A percentile compares a stretch with the other conserved stretches of the same genome.
These are phyloP conservation scores for Irpex sp. DNA, from an alignment of 1,284 basidiomycete species.

Conservation along the genomic window DNA sequence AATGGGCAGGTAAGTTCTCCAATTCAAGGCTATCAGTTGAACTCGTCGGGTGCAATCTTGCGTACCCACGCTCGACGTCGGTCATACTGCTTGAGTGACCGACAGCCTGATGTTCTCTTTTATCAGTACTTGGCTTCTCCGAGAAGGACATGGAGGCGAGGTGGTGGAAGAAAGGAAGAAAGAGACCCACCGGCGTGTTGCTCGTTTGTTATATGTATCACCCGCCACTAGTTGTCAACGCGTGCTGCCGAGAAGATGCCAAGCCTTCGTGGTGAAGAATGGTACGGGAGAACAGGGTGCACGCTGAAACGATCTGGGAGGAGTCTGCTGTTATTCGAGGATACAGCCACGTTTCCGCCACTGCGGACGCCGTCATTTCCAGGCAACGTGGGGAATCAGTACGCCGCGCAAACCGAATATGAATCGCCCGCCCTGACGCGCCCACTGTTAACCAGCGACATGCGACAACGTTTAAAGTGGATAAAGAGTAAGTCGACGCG, in stretches of 20 bases:
- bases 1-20: background rate
- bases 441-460: background rate
- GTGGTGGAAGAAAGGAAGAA: background rate
- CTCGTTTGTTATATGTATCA: background rate
- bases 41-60: constrained; percentile 1
- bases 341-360: background rate
- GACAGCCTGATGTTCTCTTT: background rate
- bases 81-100: background rate
- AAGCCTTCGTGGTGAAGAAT: background rate
- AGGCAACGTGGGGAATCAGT: background rate
- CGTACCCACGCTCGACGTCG: constrained; percentile 11
- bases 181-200: constrained; percentile 4
- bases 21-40: background rate
- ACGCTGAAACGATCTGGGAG: background rate
- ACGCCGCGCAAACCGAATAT: background rate
- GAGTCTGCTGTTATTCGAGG: background rate
- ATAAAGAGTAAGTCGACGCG: too few relatives aligned
- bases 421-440: background rate
- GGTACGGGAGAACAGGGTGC: background rate
- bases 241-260: background rate
- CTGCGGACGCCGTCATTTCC: background rate
- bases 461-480: too few relatives aligned
- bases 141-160: background rate
- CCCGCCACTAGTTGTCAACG: background rate
- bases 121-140: background rate